Evolutionary conservation across 495 filamentous ascomycete genomes (phyloP), one percentile per base, ranked within the genome.

Genomic region (Schizothecium vesticola): DNA sequence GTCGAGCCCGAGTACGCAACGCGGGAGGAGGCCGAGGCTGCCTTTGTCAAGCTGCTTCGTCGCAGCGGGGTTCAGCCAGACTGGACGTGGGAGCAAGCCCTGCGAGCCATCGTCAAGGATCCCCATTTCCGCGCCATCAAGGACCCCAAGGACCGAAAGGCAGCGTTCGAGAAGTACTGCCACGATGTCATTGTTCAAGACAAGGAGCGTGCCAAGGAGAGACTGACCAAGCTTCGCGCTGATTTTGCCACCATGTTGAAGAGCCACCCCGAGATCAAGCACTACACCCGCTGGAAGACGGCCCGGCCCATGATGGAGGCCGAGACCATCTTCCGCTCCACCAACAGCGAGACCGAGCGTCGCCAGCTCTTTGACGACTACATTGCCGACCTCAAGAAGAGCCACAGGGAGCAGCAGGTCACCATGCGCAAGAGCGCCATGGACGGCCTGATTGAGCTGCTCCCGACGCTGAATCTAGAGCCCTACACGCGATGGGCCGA

Each of bases 201-300:
- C 81, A 96, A 95, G 81, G 93, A 96, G 72, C 91, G 91, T 74
- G 93, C 93, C 75, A 95, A 95, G 79, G 95, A 97, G 81, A 90
- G 95, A 81, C 87, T 96, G 75, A 87, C 92, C 73, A 98, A 97
- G 80, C 86, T 98, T 72, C 92, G 93, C 70, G 85, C 91, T 78
- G 94, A 98, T 82, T 99, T 98, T 81, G 90, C 88, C 73, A 94
- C 89, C 64, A 99, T 99, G 95, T 84, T 98, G 71, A 92, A 90
- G 78, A 94, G 93, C 69, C 96, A 98, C 78, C 92, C 94, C 73
- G 95, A 98, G 81, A 98, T 99, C 77, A 96, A 94, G 80, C 89
- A 97, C 72, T 98, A 97, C 80, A 97, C 94, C 67, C 91, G 94
- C 65, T 99, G 96, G 96, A 97, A 92, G 85, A 97, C 91, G 31